These are phyloP conservation scores for Xylaria venustula DNA, from an alignment of 495 filamentous ascomycete species.

Conservation along the genomic window DNA sequence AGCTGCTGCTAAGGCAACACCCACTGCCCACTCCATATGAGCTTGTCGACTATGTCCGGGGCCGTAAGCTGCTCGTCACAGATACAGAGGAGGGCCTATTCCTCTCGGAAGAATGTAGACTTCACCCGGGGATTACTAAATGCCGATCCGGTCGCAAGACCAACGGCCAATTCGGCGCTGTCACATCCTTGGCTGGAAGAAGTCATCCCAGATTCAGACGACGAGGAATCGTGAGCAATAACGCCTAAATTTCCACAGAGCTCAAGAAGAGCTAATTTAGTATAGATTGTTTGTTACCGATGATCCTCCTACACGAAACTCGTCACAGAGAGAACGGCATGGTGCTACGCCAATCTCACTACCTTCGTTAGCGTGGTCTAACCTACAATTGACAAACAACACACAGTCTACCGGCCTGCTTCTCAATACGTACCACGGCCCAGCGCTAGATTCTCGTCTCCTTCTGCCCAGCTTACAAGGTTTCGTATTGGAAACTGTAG, in stretches of 20 bases:
- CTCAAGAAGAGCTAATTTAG: not conserved
- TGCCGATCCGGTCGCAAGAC: not conserved
- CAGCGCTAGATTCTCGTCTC: not conserved
- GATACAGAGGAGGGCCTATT: not conserved
- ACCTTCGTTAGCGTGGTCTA: conserved; percentile 1
- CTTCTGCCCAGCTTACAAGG: not conserved
- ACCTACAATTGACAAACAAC: not conserved
- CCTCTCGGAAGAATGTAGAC: not conserved
- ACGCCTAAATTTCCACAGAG: not conserved
- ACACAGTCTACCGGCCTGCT: not conserved
- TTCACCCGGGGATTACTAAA: not conserved
- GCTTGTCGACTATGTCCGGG: not conserved
- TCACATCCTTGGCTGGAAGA: not conserved
- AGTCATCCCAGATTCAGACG: conserved; percentile 1
- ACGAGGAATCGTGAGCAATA: not conserved
- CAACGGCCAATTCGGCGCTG: not conserved
- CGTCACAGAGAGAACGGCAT: not conserved
- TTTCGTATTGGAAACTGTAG: not conserved
- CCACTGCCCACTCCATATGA: not conserved
- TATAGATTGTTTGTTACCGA: not conserved
- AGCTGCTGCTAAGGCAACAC: conserved; percentile 2
- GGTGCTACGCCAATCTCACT: not conserved
- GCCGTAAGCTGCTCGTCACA: not conserved
- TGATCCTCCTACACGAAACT: not conserved
- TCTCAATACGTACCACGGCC: not conserved